Conservation (phyloP, 1,139 yeast genomes). For the Zygosaccharomyces sapae region DNA sequence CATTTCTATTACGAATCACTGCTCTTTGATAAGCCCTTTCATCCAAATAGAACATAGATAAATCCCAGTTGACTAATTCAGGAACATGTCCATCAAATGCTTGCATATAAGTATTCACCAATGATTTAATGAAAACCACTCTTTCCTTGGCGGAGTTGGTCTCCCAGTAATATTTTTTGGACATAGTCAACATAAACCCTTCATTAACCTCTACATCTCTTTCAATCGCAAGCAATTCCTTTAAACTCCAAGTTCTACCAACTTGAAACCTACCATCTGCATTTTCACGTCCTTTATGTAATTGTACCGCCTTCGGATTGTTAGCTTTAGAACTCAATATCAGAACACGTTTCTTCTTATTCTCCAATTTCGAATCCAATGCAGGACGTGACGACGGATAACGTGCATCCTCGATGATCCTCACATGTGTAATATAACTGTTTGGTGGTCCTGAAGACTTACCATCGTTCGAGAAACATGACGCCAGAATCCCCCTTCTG, state of each 20-base stretch:
- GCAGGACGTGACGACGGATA: conserved; percentile 48
- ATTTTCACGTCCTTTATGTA: conserved; percentile 86
- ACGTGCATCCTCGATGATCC: conserved; percentile 51
- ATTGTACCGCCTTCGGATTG: conserved; percentile 57
- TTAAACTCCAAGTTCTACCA: conserved; percentile 90
- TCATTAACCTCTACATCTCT: conserved; percentile 48
- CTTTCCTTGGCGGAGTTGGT: conserved; percentile 67
- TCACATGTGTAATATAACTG: conserved; percentile 56
- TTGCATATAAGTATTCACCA: conserved; percentile 61
- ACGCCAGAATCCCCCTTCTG: conserved; percentile 42
- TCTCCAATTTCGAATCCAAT: conserved; percentile 37
- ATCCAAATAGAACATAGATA: conserved; percentile 38
- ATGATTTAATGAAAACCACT: conserved; percentile 56
- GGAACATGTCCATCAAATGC: conserved; percentile 71
- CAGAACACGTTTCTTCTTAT: conserved; percentile 46
- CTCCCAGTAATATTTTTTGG: conserved; percentile 84
- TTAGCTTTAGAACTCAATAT: conserved; percentile 45
- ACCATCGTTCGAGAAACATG: conserved; percentile 43
- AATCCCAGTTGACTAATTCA: conserved; percentile 47
- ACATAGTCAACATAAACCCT: conserved; percentile 61
- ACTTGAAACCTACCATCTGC: conserved; percentile 74
- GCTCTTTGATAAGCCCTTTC: conserved; percentile 37
- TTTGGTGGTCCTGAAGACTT: conserved; percentile 42
- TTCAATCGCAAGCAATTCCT: conserved; percentile 58
- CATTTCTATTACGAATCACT: conserved; percentile 16